phyloP scores from a whole-genome alignment of 2,329 filamentous ascomycete species.

The Ilyonectria mors-panacis region DNA sequence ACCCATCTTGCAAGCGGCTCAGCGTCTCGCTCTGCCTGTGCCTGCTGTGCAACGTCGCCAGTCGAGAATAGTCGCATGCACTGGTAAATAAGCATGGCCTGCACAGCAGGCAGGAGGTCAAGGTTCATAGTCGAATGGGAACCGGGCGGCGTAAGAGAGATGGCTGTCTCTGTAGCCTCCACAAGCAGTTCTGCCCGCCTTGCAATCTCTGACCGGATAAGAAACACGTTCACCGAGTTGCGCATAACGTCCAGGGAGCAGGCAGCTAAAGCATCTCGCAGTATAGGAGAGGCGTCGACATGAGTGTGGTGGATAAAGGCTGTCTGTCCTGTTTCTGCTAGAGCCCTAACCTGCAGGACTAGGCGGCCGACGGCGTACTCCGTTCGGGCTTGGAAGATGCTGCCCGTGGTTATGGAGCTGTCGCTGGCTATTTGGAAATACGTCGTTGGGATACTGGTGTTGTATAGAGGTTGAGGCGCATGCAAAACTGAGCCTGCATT shows the following conservation, averaged over 20 bases:
- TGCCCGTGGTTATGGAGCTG: slow-evolving; percentile 13
- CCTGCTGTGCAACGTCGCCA: slow-evolving; percentile 41
- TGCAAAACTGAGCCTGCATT: neutral
- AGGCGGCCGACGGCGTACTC: slow-evolving; percentile 25
- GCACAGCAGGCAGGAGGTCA: slow-evolving; percentile 27
- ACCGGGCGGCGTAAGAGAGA: neutral
- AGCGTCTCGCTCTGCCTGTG: slow-evolving; percentile 21
- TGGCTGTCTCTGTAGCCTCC: slow-evolving; percentile 18
- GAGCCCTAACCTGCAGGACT: slow-evolving; percentile 8
- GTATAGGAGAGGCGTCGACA: slow-evolving; percentile 16
- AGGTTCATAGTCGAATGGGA: slow-evolving; percentile 1
- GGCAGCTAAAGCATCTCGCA: slow-evolving; percentile 19
- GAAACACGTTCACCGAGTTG: slow-evolving; percentile 11
- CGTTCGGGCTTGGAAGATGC: slow-evolving; percentile 18
- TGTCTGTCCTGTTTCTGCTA: slow-evolving; percentile 21
- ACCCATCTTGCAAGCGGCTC: slow-evolving; percentile 7
- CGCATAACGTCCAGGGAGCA: slow-evolving; percentile 12
- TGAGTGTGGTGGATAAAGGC: slow-evolving; percentile 26
- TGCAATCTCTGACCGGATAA: slow-evolving; percentile 13
- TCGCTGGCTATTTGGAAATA: neutral
- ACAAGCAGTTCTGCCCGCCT: slow-evolving; percentile 13
- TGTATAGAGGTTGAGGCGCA: neutral
- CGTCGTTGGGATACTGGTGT: neutral
- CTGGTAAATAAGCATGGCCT: slow-evolving; percentile 32
- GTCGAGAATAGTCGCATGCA: slow-evolving; percentile 29